Conservation (phyloP, 306 rosid genomes). For the Delonix regia region DNA sequence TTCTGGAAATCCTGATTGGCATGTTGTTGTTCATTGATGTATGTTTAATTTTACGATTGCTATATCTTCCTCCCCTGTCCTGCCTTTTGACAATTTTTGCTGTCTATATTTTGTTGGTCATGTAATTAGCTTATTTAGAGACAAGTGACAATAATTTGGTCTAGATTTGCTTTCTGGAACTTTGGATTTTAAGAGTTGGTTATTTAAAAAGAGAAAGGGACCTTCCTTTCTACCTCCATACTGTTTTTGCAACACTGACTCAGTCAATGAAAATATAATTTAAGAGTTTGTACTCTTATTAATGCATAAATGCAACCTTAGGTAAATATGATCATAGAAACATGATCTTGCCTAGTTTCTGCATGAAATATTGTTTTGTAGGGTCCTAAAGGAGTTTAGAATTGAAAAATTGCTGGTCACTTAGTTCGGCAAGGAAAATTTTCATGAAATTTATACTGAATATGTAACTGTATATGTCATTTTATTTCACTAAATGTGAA, state of each 20-base stretch:
- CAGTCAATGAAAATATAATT: constrained; percentile 23
- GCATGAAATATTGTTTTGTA: background rate
- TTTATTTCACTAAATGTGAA: background rate
- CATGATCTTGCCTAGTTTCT: background rate
- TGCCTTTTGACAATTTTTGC: background rate
- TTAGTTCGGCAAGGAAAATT: background rate
- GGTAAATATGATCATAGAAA: background rate
- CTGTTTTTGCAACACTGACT: background rate
- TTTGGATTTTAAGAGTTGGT: background rate
- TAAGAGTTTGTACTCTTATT: constrained; percentile 8
- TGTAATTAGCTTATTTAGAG: background rate
- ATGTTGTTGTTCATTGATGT: background rate
- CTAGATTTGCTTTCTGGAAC: background rate
- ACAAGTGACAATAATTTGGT: background rate
- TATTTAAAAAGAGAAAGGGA: background rate
- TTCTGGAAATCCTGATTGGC: constrained; percentile 29
- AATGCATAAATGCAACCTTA: background rate
- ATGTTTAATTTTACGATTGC: background rate
- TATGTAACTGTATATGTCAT: background rate
- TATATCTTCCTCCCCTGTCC: background rate
- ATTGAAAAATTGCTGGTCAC: background rate
- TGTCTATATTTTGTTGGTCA: background rate
- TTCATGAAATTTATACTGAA: background rate
- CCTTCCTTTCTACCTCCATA: background rate
- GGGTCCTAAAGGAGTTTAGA: background rate